phyloP scores from a whole-genome alignment of 2,329 filamentous ascomycete species.

The Passalora sequoiae region DNA sequence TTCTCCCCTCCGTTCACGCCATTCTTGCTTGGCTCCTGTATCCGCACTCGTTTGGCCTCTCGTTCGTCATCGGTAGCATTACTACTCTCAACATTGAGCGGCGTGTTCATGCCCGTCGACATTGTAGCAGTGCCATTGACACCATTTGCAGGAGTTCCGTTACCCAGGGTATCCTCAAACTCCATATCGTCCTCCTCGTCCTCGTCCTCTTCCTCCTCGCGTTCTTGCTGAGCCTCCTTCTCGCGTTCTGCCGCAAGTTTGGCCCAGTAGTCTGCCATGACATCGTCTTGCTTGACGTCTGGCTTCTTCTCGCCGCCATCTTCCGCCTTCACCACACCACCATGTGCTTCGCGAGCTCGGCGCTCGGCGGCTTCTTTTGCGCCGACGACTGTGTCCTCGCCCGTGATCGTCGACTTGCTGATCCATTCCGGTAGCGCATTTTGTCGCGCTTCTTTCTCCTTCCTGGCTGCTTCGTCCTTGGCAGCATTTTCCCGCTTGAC shows the following conservation, averaged over 20 bases:
- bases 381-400: constrained; percentile 43
- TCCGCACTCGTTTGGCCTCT: constrained; percentile 57
- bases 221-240: constrained; percentile 39
- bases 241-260: constrained; percentile 59
- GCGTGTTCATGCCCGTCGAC: constrained; percentile 24
- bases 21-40: constrained; percentile 45
- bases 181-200: constrained; percentile 48
- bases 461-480: constrained; percentile 27
- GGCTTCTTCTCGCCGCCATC: constrained; percentile 38
- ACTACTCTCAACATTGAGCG: constrained; percentile 26
- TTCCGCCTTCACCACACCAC: constrained; percentile 43
- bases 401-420: constrained; percentile 33
- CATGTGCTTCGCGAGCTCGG: constrained; percentile 35
- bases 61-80: constrained; percentile 41
- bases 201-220: constrained; percentile 50
- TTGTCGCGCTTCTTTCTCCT: constrained; percentile 33
- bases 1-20: constrained; percentile 18
- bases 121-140: constrained; percentile 23
- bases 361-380: constrained; percentile 36
- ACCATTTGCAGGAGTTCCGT: constrained; percentile 28
- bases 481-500: constrained; percentile 32
- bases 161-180: constrained; percentile 50
- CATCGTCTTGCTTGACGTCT: constrained; percentile 42
- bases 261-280: constrained; percentile 64
- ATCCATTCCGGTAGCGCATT: constrained; percentile 36